Percentiles rank a stretch among this genome's conserved stretches.
Conservation (phyloP, 2,329 filamentous ascomycete genomes). For the Pseudophaeomoniella oleicola region DNA sequence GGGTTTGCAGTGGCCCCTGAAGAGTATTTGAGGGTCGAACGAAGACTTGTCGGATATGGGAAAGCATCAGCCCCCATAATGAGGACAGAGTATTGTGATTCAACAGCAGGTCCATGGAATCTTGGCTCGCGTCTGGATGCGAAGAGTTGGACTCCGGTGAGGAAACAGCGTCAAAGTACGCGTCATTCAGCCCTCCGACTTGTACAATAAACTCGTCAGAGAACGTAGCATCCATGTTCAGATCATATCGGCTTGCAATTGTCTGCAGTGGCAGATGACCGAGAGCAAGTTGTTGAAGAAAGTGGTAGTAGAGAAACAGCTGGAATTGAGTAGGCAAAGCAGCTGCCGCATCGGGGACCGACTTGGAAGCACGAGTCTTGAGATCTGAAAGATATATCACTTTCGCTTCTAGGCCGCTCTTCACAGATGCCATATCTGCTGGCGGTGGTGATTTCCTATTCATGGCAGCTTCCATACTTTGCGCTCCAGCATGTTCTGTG, state of each 20-base stretch:
- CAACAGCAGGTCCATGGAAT: conserved; percentile 36
- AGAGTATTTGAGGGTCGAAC: conserved; percentile 15
- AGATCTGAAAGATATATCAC: conserved; percentile 70
- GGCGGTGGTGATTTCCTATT: conserved; percentile 12
- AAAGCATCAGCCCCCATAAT: conserved; percentile 50
- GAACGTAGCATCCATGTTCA: conserved; percentile 52
- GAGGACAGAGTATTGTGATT: conserved; percentile 43
- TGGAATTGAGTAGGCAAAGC: conserved; percentile 71
- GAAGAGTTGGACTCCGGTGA: conserved; percentile 18
- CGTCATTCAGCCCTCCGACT: conserved; percentile 53
- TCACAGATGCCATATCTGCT: conserved; percentile 7
- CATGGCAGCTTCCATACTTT: conserved; percentile 12
- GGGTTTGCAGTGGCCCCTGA: conserved; percentile 14
- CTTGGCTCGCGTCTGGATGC: conserved; percentile 19
- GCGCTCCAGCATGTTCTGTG: conserved; percentile 20
- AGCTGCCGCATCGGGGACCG: conserved; percentile 48
- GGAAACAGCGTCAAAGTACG: conserved; percentile 38
- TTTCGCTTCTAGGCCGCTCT: conserved; percentile 8
- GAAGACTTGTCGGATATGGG: conserved; percentile 36
- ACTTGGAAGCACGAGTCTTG: conserved; percentile 61
- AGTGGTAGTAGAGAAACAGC: conserved; percentile 74
- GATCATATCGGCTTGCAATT: conserved; percentile 56
- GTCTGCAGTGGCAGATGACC: conserved; percentile 54
- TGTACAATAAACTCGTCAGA: conserved; percentile 68
- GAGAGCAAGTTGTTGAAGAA: conserved; percentile 62